A percentile compares a stretch with the other conserved stretches of the same genome.
These are phyloP conservation scores for Actinomortierella ambigua DNA, from an alignment of 371 early-diverging fungal genomes.

Conservation along the genomic window DNA sequence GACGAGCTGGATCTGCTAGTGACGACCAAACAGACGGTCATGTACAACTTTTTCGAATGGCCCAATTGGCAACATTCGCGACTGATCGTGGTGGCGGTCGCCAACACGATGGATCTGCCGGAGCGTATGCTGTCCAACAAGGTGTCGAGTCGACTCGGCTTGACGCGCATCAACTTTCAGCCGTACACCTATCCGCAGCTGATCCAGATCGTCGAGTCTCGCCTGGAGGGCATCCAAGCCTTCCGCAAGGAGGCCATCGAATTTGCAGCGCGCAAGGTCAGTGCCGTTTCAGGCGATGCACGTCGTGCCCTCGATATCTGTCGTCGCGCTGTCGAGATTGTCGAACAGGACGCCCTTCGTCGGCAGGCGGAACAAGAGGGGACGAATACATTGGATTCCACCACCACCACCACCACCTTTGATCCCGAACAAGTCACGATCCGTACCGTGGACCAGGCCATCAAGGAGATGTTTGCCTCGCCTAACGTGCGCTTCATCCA, in stretches of 20 bases:
- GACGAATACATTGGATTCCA: constrained; percentile 10
- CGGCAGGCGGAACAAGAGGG: constrained; percentile 5
- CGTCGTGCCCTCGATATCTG: constrained; percentile 96
- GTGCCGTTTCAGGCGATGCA: constrained; percentile 97
- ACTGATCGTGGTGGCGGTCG: constrained; percentile 94
- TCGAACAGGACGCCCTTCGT: constrained; percentile 52
- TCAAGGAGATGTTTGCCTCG: constrained; percentile 86
- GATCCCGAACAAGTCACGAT: constrained; percentile 70
- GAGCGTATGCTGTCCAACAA: constrained; percentile 93
- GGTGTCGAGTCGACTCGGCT: constrained; percentile 90
- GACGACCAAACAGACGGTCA: constrained; percentile 89
- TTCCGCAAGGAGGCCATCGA: constrained; percentile 89
- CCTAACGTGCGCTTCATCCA: constrained; percentile 76
- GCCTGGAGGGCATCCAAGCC: constrained; percentile 74
- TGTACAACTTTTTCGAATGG: constrained; percentile 99
- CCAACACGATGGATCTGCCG: constrained; percentile 99
- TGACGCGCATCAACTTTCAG: constrained; percentile 88
- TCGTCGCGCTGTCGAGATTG: constrained; percentile 84
- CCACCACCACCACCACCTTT: constrained; percentile 5
- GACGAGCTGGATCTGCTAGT: constrained; percentile 98
- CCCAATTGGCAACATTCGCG: constrained; percentile 84
- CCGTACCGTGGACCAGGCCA: constrained; percentile 73
- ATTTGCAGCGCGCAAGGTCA: constrained; percentile 93
- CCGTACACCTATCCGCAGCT: constrained; percentile 90
- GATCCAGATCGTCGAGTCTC: constrained; percentile 78